Conservation (phyloP, 371 early-diverging fungal species). For the Mortierella sp. region DNA sequence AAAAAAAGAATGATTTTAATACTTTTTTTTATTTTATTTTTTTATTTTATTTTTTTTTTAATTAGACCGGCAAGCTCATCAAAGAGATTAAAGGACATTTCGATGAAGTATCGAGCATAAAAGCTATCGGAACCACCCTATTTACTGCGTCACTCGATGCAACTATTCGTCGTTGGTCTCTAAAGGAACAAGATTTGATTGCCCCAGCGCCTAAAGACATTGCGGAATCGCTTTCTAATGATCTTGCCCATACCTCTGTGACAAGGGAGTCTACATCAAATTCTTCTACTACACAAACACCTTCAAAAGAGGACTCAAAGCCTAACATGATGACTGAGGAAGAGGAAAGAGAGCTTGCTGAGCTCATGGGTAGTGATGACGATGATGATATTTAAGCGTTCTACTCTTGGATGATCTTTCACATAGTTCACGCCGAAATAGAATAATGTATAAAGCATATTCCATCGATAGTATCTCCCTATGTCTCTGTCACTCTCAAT, state of each 20-base stretch:
- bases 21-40: no score
- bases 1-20: background rate
- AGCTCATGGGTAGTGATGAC: constrained; percentile 75
- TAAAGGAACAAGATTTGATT: constrained; percentile 57
- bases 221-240: constrained; percentile 47
- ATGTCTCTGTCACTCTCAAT: no score
- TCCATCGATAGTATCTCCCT: no score
- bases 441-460: background rate
- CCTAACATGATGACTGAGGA: constrained; percentile 75
- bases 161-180: constrained; percentile 82
- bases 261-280: background rate
- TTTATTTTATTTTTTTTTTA: no score
- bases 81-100: constrained; percentile 82
- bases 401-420: background rate
- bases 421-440: background rate
- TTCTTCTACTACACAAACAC: background rate
- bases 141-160: constrained; percentile 84
- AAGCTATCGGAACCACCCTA: constrained; percentile 64
- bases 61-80: constrained; percentile 77
- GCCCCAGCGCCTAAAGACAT: constrained; percentile 27
- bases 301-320: constrained; percentile 26
- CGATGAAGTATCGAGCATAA: constrained; percentile 81
- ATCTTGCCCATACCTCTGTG: background rate
- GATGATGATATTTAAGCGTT: constrained; percentile 23
- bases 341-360: constrained; percentile 86